These are phyloP conservation scores for Russula abietina DNA, from an alignment of 768 basidiomycete species.

Conservation along the genomic window DNA sequence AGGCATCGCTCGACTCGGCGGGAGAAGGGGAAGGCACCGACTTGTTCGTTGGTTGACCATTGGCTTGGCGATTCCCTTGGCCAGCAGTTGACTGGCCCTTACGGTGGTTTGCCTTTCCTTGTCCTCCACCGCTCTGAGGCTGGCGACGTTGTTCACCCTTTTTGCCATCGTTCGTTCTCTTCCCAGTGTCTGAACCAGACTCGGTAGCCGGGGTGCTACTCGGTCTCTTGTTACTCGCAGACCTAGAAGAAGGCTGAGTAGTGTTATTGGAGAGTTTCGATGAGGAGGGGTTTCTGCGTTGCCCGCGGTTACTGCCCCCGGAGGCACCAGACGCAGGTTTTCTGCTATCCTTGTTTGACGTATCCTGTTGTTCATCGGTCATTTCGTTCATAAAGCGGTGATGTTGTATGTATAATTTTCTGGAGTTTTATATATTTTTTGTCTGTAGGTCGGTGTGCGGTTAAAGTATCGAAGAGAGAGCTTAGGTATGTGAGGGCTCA, in stretches of 20 bases:
- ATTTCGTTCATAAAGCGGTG: conserved; percentile 70
- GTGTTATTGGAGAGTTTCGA: conserved; percentile 37
- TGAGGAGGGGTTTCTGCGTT: conserved; percentile 53
- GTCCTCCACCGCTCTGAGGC: conserved; percentile 30
- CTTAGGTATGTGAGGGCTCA: neutral
- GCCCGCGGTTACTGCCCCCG: conserved; percentile 44
- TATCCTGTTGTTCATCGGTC: conserved; percentile 59
- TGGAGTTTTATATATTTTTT: conserved; percentile 43
- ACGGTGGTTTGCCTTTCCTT: conserved; percentile 30
- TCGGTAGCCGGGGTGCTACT: conserved; percentile 42
- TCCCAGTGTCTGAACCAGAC: conserved; percentile 67
- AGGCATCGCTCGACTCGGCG: conserved; percentile 68
- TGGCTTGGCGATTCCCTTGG: conserved; percentile 51
- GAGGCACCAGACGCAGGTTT: conserved; percentile 41
- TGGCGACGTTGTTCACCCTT: conserved; percentile 48
- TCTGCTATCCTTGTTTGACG: conserved; percentile 69
- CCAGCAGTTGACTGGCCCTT: conserved; percentile 42
- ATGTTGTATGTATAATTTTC: conserved; percentile 35
- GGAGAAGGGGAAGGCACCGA: conserved; percentile 42
- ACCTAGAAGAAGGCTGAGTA: conserved; percentile 39
- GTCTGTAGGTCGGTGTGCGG: conserved; percentile 20
- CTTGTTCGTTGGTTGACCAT: conserved; percentile 26
- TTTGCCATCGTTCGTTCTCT: conserved; percentile 49
- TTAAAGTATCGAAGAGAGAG: conserved; percentile 21
- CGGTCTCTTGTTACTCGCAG: conserved; percentile 54